Base-by-base conservation (phyloP, 176 grass and related monocot species). In the Bolboschoenus planiculmis region DNA sequence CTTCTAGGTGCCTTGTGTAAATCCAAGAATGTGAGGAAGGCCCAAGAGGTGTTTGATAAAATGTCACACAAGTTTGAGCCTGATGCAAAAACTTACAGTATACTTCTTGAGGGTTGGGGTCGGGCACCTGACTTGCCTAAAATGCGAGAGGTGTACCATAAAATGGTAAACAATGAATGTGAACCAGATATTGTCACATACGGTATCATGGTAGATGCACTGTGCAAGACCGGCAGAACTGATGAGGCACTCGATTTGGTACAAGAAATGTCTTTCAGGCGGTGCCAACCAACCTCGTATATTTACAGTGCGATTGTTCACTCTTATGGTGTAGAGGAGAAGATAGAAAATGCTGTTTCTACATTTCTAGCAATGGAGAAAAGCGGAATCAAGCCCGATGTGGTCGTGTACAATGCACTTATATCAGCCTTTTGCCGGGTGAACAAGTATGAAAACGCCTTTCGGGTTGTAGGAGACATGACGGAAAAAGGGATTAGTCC, bases 41-140 rank as follows among this genome's bases (percentile, higher is more conserved):
- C 95, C 0, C 92, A 94, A 77, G 88, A 94, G 67, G 87, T 98
- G 78, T 98, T 98, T 35, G 92, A 95, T 55, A 83, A 92, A 88
- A 98, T 91, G 89, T 86, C 81, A 10, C 42, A 43, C 11, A 75
- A 42, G 65, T 95, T 95, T 53, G 84, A 23, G 30, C 87, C 92
- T 2, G 95, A 94, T 63, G 87, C 92, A 10, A 98, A 98, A 85
- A 95, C 95, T 59, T 95, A 93, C 86, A 94, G 92, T 63, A 98
- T 98, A 78, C 86, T 98, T 89, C 95, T 98, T 24, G 95, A 98
- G 82, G 95, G 92, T 11, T 98, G 95, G 92, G 95, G 95, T 10
- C 88, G 92, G 87, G 90, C 90, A 10, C 95, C 95, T 14, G 92
- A 95, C 53, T 88, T 98, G 81, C 87, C 92, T 23, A 94, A 94